Percentiles rank a stretch among this genome's conserved stretches.
Evolutionary conservation across 106 monocot genomes (phyloP).

Genomic region (Phalaenopsis aphrodite): DNA sequence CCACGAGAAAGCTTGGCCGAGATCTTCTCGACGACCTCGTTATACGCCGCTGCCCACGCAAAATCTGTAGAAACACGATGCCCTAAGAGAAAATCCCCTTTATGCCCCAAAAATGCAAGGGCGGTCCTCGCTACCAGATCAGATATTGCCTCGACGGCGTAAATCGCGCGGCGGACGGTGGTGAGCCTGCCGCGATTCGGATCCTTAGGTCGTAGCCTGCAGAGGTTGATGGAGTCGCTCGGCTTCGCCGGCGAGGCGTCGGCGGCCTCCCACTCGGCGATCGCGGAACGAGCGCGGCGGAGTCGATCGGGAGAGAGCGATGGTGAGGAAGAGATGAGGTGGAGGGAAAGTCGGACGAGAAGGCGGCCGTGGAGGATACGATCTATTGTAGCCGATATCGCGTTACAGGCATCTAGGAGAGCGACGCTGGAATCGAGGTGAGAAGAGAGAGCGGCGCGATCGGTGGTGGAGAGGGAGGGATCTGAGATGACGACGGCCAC

Average conservation of each 20-base stretch:
- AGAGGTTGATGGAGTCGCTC: neutral
- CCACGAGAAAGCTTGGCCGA: neutral
- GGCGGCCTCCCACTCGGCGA: constrained; percentile 8
- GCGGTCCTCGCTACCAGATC: constrained; percentile 22
- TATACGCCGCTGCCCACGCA: constrained; percentile 43
- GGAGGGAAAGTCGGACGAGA: constrained; percentile 36
- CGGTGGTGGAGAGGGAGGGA: constrained; percentile 17
- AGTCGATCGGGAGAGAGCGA: neutral
- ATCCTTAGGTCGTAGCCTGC: neutral
- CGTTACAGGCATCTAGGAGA: constrained; percentile 64
- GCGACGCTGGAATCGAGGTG: constrained; percentile 36
- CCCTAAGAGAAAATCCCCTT: neutral
- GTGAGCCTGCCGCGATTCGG: constrained; percentile 20
- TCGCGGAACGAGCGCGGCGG: constrained; percentile 12
- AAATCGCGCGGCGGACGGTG: constrained; percentile 30
- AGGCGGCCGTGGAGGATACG: constrained; percentile 33
- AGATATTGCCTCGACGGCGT: constrained; percentile 56
- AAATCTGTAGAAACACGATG: constrained; percentile 18
- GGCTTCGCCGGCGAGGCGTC: neutral
- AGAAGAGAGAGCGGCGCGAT: constrained; percentile 22
- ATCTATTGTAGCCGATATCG: constrained; percentile 26
- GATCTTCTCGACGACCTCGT: constrained; percentile 21
- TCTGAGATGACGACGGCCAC: constrained; percentile 21
- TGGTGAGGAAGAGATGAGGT: constrained; percentile 20
- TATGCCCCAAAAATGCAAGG: constrained; percentile 18